Base-by-base conservation (phyloP, 306 rosid species). In the Echinosophora koreensis region DNA sequence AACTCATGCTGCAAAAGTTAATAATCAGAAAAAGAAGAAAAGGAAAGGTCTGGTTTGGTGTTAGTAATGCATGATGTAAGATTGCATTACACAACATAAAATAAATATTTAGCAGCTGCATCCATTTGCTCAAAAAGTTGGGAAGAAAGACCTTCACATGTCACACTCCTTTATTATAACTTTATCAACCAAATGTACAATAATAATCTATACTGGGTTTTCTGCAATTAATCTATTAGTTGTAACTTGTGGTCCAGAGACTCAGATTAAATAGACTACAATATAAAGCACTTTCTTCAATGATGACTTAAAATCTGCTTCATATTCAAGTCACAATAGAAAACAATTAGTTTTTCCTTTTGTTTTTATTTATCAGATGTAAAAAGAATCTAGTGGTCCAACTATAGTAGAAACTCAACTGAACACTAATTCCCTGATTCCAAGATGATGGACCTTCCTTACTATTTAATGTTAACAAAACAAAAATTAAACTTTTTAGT, bases 161-260 rank as follows among this genome's bases (percentile, higher is more conserved):
- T 50, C 46, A 41, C 58, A 41, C 58, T 64, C 57, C 74, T 80
- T 80, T 72, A 63, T 30, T 8, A 8, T 55, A 67, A 44, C 52
- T 61, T 8, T n/a, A 70, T 41, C 70, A 44, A 0, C 47, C 61
- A 35, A 42, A 63, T 70, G 42, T 73, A 55, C 11, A 15, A 46
- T 35, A 0, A 49, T 63, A 30, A 30, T 46, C 54, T 51, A 52
- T 41, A 69, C 51, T 5, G 12, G 30, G 37, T 61, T 80, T 74
- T 17, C 69, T 63, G 28, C 38, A 42, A n/a, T n/a, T n/a, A n/a
- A 61, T 84, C 76, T 71, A 71, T 0, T 64, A 18, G 76, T 55
- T 74, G 76, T 74, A 69, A 61, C 67, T 44, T 59, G 83, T 85
- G 85, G 91, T 89, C 91, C 86, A 81, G 71, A 71, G 71, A 71